Conservation (phyloP, 1,284 basidiomycete species). For the Tremellales sp. region DNA sequence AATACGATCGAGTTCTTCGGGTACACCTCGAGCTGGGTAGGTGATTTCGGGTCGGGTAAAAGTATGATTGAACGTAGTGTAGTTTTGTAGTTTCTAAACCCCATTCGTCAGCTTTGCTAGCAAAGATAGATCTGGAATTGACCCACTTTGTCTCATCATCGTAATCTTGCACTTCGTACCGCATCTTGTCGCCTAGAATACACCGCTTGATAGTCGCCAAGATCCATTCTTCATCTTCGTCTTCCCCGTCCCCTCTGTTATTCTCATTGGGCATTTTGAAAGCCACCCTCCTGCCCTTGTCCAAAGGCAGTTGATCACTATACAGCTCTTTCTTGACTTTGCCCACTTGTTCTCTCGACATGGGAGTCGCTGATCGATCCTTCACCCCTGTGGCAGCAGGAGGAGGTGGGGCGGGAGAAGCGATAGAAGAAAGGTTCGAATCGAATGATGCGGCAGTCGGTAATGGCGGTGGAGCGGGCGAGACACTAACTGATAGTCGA, state of each 20-base stretch:
- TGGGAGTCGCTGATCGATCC: constrained; percentile 13
- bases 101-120: neutral
- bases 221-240: constrained; percentile 44
- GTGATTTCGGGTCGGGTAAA: constrained; percentile 46
- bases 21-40: constrained; percentile 43
- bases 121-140: too few relatives aligned
- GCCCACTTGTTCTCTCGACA: constrained; percentile 14
- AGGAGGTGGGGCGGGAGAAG: constrained; percentile 7
- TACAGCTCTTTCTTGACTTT: constrained; percentile 27
- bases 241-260: constrained; percentile 11
- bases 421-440: constrained; percentile 11
- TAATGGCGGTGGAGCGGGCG: constrained; percentile 6
- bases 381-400: neutral
- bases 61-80: constrained; percentile 50
- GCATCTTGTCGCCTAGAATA: constrained; percentile 44
- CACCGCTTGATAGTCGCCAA: constrained; percentile 47
- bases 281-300: constrained; percentile 47
- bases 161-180: constrained; percentile 44
- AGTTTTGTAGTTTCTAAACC: constrained; percentile 46
- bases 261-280: constrained; percentile 36
- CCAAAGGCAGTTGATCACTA: constrained; percentile 47
- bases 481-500: constrained; percentile 15
- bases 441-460: neutral
- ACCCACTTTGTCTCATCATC: constrained; percentile 33
- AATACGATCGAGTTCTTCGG: constrained; percentile 47